Conservation (phyloP, 2,329 filamentous ascomycete genomes). For the Cordyceps tenuipes region DNA sequence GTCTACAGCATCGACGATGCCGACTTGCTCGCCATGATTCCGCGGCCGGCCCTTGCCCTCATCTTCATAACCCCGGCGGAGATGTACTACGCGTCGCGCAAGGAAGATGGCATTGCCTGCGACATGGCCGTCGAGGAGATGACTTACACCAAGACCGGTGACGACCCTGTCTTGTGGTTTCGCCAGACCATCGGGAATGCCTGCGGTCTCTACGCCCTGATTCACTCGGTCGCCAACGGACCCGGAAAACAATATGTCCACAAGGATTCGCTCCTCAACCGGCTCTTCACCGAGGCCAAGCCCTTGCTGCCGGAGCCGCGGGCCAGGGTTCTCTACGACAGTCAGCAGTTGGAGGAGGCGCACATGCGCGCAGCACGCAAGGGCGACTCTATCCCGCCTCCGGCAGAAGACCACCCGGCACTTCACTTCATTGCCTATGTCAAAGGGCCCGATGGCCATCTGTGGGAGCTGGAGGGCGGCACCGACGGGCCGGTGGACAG, state of each 20-base stretch:
- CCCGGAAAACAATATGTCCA: constrained; percentile 46
- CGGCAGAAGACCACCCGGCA: constrained; percentile 52
- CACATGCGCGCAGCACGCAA: constrained; percentile 60
- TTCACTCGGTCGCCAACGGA: constrained; percentile 69
- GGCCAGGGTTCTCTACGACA: constrained; percentile 64
- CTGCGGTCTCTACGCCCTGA: constrained; percentile 69
- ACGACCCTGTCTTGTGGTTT: constrained; percentile 67
- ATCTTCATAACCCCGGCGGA: constrained; percentile 66
- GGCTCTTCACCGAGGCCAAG: constrained; percentile 53
- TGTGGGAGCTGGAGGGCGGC: constrained; percentile 76
- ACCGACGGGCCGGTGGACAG: constrained; percentile 66
- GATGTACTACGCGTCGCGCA: constrained; percentile 38
- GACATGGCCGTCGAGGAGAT: constrained; percentile 17
- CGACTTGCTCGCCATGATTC: constrained; percentile 60
- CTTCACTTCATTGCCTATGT: constrained; percentile 80
- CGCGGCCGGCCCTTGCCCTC: constrained; percentile 67
- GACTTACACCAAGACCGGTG: constrained; percentile 26
- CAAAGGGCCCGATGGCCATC: constrained; percentile 50
- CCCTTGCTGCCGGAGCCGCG: constrained; percentile 51
- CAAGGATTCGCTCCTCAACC: constrained; percentile 45
- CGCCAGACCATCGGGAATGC: constrained; percentile 78
- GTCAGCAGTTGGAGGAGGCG: constrained; percentile 59
- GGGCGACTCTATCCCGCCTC: constrained; percentile 60
- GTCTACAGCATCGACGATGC: constrained; percentile 75
- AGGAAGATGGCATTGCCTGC: constrained; percentile 19